Evolutionary conservation across 202 grass and related monocot species (phyloP).

Genomic region (Setaria italica): DNA sequence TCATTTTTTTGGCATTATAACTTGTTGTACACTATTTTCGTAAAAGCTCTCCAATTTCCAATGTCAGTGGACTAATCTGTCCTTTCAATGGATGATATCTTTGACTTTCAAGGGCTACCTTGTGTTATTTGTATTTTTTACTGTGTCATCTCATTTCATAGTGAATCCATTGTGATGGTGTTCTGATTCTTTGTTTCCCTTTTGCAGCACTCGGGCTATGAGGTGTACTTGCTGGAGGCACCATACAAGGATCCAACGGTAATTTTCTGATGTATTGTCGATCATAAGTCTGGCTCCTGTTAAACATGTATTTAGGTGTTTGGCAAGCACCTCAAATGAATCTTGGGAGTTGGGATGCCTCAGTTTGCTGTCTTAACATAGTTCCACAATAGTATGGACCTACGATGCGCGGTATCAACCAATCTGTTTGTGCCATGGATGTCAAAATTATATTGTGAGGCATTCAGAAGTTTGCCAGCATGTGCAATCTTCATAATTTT

Average conservation of each 20-base stretch:
- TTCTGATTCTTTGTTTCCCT: constrained; percentile 50
- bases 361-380: constrained; percentile 19
- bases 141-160: not conserved
- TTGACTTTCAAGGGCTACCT: constrained; percentile 35
- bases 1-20: constrained; percentile 24
- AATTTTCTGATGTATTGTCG: constrained; percentile 41
- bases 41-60: not conserved
- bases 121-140: constrained; percentile 32
- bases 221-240: constrained; percentile 95
- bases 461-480: constrained; percentile 10
- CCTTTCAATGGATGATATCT: constrained; percentile 14
- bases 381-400: not conserved
- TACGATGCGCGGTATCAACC: not conserved
- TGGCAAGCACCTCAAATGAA: constrained; percentile 13
- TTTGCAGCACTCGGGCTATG: constrained; percentile 84
- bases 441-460: constrained; percentile 6
- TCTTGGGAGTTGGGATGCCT: not conserved
- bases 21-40: not conserved
- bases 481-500: not conserved
- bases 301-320: constrained; percentile 31
- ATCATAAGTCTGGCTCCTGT: constrained; percentile 6
- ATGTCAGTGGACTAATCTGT: constrained; percentile 31
- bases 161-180: constrained; percentile 20
- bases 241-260: constrained; percentile 97
- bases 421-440: constrained; percentile 30